Conservation (phyloP, 495 filamentous ascomycete genomes). For the Penicillium subrubescens region DNA sequence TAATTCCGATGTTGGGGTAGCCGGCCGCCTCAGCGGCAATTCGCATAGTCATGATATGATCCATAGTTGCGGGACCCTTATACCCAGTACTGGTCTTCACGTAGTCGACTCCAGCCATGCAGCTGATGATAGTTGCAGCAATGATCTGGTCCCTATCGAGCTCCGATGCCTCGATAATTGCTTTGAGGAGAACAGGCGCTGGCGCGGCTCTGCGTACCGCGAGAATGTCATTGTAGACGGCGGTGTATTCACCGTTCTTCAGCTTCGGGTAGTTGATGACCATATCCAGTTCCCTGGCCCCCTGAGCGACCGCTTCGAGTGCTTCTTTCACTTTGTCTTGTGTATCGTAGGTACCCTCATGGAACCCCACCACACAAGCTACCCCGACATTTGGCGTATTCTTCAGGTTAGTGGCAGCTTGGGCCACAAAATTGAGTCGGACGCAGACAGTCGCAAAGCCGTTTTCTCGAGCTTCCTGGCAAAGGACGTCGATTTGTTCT, state of each 20-base stretch:
- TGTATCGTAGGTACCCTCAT: slow-evolving; percentile 60
- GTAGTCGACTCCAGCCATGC: slow-evolving; percentile 62
- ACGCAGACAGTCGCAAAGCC: slow-evolving; percentile 66
- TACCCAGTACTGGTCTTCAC: slow-evolving; percentile 75
- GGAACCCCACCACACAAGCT: slow-evolving; percentile 70
- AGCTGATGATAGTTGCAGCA: slow-evolving; percentile 58
- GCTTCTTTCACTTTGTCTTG: slow-evolving; percentile 58
- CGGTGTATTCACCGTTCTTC: slow-evolving; percentile 48
- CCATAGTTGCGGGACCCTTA: slow-evolving; percentile 56
- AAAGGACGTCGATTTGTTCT: slow-evolving; percentile 61
- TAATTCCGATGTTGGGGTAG: slow-evolving; percentile 52
- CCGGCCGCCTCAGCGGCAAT: slow-evolving; percentile 41
- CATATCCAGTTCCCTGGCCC: slow-evolving; percentile 68
- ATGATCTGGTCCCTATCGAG: slow-evolving; percentile 58
- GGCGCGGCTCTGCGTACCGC: slow-evolving; percentile 56
- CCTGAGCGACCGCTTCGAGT: slow-evolving; percentile 54
- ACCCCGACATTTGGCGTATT: slow-evolving; percentile 49
- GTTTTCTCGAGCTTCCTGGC: slow-evolving; percentile 59
- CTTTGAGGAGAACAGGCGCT: slow-evolving; percentile 55
- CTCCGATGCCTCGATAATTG: slow-evolving; percentile 68
- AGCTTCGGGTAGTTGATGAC: slow-evolving; percentile 63
- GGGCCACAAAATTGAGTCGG: slow-evolving; percentile 53
- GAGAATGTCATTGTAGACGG: slow-evolving; percentile 59
- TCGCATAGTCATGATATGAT: slow-evolving; percentile 62
- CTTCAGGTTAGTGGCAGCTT: slow-evolving; percentile 54